Evolutionary conservation across 2,329 filamentous ascomycete genomes (phyloP), one percentile per base, ranked within the genome.

Genomic region (Apiospora kogelbergensis): DNA sequence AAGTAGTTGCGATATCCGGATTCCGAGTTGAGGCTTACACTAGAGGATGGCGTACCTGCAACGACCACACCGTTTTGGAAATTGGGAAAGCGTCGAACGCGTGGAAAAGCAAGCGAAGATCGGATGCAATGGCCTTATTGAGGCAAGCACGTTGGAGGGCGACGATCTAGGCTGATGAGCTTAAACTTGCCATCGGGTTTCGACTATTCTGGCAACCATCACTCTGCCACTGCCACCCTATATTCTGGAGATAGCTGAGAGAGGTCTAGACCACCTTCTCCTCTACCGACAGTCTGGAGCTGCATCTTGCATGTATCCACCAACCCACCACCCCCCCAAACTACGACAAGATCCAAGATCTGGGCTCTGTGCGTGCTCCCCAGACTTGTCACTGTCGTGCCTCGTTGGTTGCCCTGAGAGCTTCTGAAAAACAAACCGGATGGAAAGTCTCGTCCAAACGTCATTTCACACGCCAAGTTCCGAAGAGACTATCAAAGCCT

Each of bases 221-320:
- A n/a, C n/a, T n/a, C n/a, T n/a, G n/a, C n/a, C n/a, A n/a, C n/a
- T n/a, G n/a, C n/a, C n/a, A n/a, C n/a, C n/a, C n/a, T n/a, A n/a
- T n/a, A n/a, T n/a, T n/a, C n/a, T n/a, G 6, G 6, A 17, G 24
- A 26, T 7, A 53, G 46, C 17, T 10, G 17, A 37, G 7, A 40
- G 48, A 60, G 53, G 53, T 60, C 53, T 60, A 60, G 53, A 60
- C 30, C 53, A 37, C 30, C 2, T 60, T 6, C 53, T 20, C 53
- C 53, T 37, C 53, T 60, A 60, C 53, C 53, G 53, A 60, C 30
- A 37, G 53, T 60, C 53, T 60, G 53, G 53, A 37, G 53, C 30
- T 60, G 30, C 3, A 60, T 60, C 53, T 60, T 60, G 53, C 48
- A 57, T 20, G 48, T 33, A 33, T 20, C 48, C 48, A 57, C 48